Conservation (phyloP, 73 alveolate species). For the Breviolum minutum region DNA sequence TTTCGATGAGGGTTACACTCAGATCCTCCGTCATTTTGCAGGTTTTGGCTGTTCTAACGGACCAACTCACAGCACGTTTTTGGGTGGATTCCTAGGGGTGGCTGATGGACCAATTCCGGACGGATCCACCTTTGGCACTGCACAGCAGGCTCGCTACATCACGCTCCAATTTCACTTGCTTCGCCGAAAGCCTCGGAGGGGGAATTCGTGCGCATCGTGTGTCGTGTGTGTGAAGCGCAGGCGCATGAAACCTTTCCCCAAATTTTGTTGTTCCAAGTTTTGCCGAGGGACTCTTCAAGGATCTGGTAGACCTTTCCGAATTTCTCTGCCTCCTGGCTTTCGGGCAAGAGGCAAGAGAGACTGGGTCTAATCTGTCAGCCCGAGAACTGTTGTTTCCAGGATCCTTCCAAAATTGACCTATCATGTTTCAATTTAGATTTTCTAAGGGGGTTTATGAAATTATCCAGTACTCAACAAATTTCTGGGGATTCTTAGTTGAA, state of each 20-base stretch:
- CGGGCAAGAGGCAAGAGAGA: too few species aligned
- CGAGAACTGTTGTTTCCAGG: too few species aligned
- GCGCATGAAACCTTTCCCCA: background rate
- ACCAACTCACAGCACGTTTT: background rate
- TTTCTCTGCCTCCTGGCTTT: conserved; percentile 34
- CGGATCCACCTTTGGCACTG: background rate
- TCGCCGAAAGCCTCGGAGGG: conserved; percentile 20
- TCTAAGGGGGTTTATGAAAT: too few species aligned
- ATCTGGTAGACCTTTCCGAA: conserved; percentile 68
- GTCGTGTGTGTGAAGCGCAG: background rate
- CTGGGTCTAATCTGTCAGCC: too few species aligned
- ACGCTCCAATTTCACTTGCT: conserved; percentile 25
- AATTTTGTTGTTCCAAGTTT: background rate
- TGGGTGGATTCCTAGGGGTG: background rate
- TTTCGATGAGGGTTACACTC: too few species aligned
- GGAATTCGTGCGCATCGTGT: background rate
- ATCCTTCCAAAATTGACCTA: too few species aligned
- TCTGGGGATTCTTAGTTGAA: too few species aligned
- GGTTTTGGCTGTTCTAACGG: too few species aligned
- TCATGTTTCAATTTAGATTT: too few species aligned
- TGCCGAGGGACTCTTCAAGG: conserved; percentile 42
- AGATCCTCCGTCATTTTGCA: too few species aligned
- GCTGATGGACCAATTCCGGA: background rate
- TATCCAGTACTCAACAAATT: too few species aligned
- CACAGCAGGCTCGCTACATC: conserved; percentile 54